Conservation (phyloP, 495 filamentous ascomycete genomes). For the Parachaetomium inaequale region DNA sequence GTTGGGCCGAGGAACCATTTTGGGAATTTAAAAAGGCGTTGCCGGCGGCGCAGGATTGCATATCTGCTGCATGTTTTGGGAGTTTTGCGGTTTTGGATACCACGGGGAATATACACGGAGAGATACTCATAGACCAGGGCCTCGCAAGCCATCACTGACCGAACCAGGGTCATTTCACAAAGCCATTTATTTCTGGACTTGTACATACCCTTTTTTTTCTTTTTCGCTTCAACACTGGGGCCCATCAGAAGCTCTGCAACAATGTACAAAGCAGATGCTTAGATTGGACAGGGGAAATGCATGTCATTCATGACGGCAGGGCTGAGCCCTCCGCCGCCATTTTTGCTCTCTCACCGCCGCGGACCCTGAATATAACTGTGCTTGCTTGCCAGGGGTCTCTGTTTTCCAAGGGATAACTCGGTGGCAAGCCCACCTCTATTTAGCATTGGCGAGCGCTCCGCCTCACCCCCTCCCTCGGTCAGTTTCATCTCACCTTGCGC, state of each 20-base stretch:
- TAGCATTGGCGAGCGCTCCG: conserved; percentile 6
- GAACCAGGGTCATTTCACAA: not conserved
- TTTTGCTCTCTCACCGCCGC: not conserved
- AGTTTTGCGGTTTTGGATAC: conserved; percentile 6
- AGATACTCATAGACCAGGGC: not conserved
- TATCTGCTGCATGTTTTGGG: not conserved
- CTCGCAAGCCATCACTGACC: not conserved
- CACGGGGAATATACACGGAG: not conserved
- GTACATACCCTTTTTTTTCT: not conserved
- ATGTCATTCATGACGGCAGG: conserved; percentile 6
- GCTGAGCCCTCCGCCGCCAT: not conserved
- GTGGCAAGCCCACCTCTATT: not conserved
- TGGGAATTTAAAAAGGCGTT: conserved; percentile 5
- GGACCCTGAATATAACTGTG: not conserved
- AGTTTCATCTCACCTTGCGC: conserved; percentile 3
- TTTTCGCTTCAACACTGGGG: not conserved
- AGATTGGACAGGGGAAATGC: not conserved
- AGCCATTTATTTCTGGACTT: conserved; percentile 6
- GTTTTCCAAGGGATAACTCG: conserved; percentile 1
- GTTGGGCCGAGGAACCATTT: not conserved
- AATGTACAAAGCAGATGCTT: conserved; percentile 15
- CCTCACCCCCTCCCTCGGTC: conserved; percentile 1
- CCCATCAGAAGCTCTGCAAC: conserved; percentile 2
- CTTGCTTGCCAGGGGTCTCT: not conserved
- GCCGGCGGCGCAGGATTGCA: not conserved